A percentile compares a stretch with the other conserved stretches of the same genome.
phyloP scores from a whole-genome alignment of 1,139 yeast genomes.

The Yarrowia galli region DNA sequence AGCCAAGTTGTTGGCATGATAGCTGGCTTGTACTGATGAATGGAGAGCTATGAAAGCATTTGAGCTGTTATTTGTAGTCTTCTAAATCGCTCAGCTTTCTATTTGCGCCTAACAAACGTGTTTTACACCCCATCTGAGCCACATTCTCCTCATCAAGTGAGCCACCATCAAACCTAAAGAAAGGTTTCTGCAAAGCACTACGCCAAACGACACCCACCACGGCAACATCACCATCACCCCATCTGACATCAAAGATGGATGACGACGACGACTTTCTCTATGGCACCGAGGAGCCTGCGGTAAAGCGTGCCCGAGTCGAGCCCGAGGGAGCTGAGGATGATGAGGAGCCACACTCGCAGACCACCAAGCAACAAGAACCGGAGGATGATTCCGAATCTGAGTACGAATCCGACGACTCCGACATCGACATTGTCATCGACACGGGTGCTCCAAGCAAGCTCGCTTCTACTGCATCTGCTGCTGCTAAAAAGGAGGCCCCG shows the following conservation, averaged over 20 bases:
- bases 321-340: slow-evolving; percentile 42
- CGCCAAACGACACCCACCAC: slow-evolving; percentile 27
- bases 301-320: slow-evolving; percentile 40
- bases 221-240: slow-evolving; percentile 34
- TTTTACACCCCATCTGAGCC: not conserved
- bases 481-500: slow-evolving; percentile 38
- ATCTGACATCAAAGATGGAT: slow-evolving; percentile 51
- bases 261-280: slow-evolving; percentile 88
- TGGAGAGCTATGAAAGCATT: too few relatives aligned
- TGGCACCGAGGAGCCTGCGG: slow-evolving; percentile 53
- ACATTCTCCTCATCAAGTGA: not conserved
- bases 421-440: slow-evolving; percentile 69
- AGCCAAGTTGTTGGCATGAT: not conserved
- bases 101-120: too few relatives aligned
- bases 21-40: not conserved
- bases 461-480: slow-evolving; percentile 44
- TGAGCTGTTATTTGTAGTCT: too few relatives aligned
- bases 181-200: slow-evolving; percentile 28
- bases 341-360: slow-evolving; percentile 44
- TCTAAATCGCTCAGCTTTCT: too few relatives aligned
- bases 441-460: slow-evolving; percentile 53
- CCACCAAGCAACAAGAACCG: slow-evolving; percentile 46
- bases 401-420: slow-evolving; percentile 54
- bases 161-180: slow-evolving; percentile 30
- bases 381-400: slow-evolving; percentile 50